These are phyloP conservation scores for Chrysoporthe deuterocubensis DNA, from an alignment of 2,329 filamentous ascomycete species.

Conservation along the genomic window DNA sequence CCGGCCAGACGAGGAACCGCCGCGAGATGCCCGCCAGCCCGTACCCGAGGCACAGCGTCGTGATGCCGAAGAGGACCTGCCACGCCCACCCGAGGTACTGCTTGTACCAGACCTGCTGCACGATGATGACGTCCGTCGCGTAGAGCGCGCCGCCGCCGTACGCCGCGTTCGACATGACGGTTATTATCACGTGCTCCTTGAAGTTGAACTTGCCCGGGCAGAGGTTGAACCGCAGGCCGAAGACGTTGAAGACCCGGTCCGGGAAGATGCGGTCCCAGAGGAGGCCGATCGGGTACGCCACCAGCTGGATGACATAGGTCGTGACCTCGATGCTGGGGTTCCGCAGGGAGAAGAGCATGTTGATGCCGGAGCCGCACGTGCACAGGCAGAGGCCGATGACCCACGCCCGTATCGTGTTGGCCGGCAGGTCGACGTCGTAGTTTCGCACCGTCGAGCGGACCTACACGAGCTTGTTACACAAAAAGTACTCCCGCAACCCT, in stretches of 20 bases:
- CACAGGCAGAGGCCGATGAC: constrained; percentile 63
- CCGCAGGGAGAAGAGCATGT: constrained; percentile 64
- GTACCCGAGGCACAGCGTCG: constrained; percentile 66
- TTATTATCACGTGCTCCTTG: constrained; percentile 65
- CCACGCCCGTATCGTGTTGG: constrained; percentile 69
- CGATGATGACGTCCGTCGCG: constrained; percentile 55
- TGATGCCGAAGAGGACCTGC: constrained; percentile 62
- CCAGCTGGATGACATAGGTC: constrained; percentile 65
- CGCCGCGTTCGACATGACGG: constrained; percentile 63
- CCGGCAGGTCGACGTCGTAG: constrained; percentile 66
- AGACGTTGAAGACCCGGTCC: constrained; percentile 53
- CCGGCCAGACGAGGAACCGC: constrained; percentile 63
- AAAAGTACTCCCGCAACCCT: not conserved
- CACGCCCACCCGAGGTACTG: constrained; percentile 49
- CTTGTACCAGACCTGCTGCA: constrained; percentile 60
- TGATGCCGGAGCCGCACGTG: constrained; percentile 64
- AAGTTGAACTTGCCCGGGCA: constrained; percentile 63
- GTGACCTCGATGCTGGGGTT: constrained; percentile 63
- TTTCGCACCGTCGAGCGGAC: constrained; percentile 69
- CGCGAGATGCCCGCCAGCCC: constrained; percentile 64
- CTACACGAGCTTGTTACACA: constrained; percentile 39
- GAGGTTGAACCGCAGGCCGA: constrained; percentile 59
- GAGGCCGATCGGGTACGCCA: constrained; percentile 63
- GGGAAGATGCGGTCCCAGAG: constrained; percentile 61
- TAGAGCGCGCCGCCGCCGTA: constrained; percentile 63